Base-by-base conservation (phyloP, 1,284 basidiomycete genomes). In the Moesziomyces aphidis region DNA sequence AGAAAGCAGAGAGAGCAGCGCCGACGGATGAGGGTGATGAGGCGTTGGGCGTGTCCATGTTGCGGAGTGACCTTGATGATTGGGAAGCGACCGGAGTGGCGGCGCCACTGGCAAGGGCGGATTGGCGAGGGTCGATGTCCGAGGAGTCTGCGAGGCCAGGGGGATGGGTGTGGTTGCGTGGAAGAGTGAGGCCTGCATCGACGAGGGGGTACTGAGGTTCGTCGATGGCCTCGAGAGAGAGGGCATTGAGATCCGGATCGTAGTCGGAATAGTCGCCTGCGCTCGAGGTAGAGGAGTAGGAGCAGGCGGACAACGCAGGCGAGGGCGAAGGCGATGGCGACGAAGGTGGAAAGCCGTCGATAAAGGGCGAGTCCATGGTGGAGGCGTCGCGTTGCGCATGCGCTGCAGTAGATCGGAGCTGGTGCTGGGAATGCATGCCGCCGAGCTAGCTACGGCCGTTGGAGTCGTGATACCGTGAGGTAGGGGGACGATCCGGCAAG, bases 171-270 rank as follows among this genome's bases (percentile, higher is more conserved):
- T 42, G 21, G 1, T 50, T 52, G n/a, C 17, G 43, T 23, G 19
- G 46, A 1, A 22, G 45, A 2, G 34, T 19, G 6, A 36, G 17
- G 24, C 23, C 22, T 9, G 61, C 15, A 24, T 52, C 49, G 17
- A 51, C 19, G 48, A 69, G 61, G 24, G 24, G 72, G 26, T 74
- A 69, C 23, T 52, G 66, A n/a, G 72, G 72, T 34, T 74, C 72
- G 31, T 74, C 72, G 47, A 74, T 69, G 15, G 56, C 70, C 44
- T 78, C 76, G 10, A 78, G 67, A 6, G 69, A 76, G 22, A 78
- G 51, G 11, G 66, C 53, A 15, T 57, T 62, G 36, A 78, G 55
- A 21, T 78, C 76, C n/a, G 62, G 56, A 19, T 70, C 69, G 5
- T 69, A 58, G 13, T 74, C 72, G 15, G 72, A 73, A 15, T 63